phyloP scores from a whole-genome alignment of 805 yeast species.

The Suhomyces emberorum region DNA sequence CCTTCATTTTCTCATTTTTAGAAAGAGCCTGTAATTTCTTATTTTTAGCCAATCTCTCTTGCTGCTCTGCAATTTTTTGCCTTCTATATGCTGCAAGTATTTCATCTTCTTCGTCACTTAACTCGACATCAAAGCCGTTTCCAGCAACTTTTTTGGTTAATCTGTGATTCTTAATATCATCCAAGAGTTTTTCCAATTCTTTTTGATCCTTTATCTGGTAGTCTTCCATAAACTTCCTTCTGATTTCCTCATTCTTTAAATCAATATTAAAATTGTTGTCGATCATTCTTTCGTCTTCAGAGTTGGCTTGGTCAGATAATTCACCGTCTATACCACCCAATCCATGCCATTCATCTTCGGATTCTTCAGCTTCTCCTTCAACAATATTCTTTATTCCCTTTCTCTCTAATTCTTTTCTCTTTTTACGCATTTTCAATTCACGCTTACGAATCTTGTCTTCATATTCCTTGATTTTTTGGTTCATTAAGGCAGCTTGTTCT shows the following conservation, averaged over 20 bases:
- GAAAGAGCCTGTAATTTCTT: slow-evolving; percentile 42
- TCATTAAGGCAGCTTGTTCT: slow-evolving; percentile 21
- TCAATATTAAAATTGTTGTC: slow-evolving; percentile 63
- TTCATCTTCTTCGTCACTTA: slow-evolving; percentile 76
- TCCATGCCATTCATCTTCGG: slow-evolving; percentile 87
- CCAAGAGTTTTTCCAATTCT: slow-evolving; percentile 62
- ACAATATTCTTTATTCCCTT: slow-evolving; percentile 58
- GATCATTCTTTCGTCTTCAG: slow-evolving; percentile 75
- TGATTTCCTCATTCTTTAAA: slow-evolving; percentile 55
- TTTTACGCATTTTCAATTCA: slow-evolving; percentile 31
- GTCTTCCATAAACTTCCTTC: slow-evolving; percentile 55
- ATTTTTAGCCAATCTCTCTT: slow-evolving; percentile 46
- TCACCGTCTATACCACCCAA: slow-evolving; percentile 73
- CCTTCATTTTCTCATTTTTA: slow-evolving; percentile 55
- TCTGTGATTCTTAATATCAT: slow-evolving; percentile 70
- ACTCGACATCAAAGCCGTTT: slow-evolving; percentile 55
- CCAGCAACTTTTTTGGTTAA: slow-evolving; percentile 56
- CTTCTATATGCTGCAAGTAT: slow-evolving; percentile 45
- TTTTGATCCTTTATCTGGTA: slow-evolving; percentile 60
- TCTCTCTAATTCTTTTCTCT: slow-evolving; percentile 52
- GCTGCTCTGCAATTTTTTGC: slow-evolving; percentile 45
- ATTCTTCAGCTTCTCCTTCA: slow-evolving; percentile 84
- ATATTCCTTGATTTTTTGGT: slow-evolving; percentile 31
- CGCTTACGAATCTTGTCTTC: slow-evolving; percentile 36
- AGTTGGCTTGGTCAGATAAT: slow-evolving; percentile 54